Conservation (phyloP, 1,139 yeast genomes). For the Blastobotrys aristatus region DNA sequence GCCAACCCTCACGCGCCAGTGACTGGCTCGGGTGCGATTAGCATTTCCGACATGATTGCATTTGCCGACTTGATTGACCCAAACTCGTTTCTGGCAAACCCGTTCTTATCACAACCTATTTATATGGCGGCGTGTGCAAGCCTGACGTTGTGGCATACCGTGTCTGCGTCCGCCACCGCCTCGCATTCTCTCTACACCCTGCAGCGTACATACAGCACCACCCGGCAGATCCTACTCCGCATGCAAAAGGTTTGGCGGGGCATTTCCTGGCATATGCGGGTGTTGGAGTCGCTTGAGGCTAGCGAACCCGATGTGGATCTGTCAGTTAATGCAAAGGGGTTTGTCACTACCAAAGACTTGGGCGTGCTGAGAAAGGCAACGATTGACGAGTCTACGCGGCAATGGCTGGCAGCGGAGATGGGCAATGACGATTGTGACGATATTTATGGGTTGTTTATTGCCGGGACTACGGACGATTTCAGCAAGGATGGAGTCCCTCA, state of each 20-base stretch:
- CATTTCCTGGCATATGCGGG: slow-evolving; percentile 28
- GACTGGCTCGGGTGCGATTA: slow-evolving; percentile 30
- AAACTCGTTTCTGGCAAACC: slow-evolving; percentile 27
- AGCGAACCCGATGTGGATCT: slow-evolving; percentile 31
- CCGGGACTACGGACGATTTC: slow-evolving; percentile 23
- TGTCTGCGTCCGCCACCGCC: slow-evolving; percentile 19
- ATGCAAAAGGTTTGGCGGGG: slow-evolving; percentile 29
- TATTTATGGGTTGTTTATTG: slow-evolving; percentile 25
- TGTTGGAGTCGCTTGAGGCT: slow-evolving; percentile 28
- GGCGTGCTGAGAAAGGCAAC: slow-evolving; percentile 27
- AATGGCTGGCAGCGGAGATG: slow-evolving; percentile 26
- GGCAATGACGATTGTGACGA: slow-evolving; percentile 21
- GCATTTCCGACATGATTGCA: slow-evolving; percentile 30
- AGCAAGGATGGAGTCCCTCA: background rate
- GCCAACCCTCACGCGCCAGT: slow-evolving; percentile 25
- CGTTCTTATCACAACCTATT: slow-evolving; percentile 29
- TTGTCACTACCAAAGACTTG: slow-evolving; percentile 23
- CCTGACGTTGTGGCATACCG: slow-evolving; percentile 25
- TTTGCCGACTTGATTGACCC: slow-evolving; percentile 30
- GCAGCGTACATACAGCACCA: slow-evolving; percentile 25
- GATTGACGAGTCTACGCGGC: slow-evolving; percentile 25
- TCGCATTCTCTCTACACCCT: slow-evolving; percentile 24
- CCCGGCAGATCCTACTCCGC: slow-evolving; percentile 25
- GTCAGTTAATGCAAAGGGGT: slow-evolving; percentile 21
- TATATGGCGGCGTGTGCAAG: slow-evolving; percentile 30